Evolutionary conservation across 768 basidiomycete species (phyloP), one percentile per base, ranked within the genome.

Genomic region (Rhizopogon vinicolor): DNA sequence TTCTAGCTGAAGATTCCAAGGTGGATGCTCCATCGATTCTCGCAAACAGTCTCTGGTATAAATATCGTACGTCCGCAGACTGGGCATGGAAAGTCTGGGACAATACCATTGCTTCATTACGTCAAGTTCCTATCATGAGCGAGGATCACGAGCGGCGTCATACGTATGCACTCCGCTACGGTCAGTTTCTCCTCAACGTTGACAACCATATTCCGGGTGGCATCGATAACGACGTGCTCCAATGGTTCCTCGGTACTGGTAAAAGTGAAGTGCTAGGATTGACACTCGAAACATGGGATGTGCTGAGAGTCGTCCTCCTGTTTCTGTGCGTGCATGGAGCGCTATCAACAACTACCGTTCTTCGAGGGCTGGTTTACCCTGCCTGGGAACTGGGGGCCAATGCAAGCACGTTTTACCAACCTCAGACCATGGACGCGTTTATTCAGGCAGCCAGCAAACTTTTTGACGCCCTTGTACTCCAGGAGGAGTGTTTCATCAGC

Each of bases 1-100:
- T 83, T 7, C 78, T 91, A n/a, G 79, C 81, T 5, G 79, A 76
- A 9, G 82, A 89, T 63, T 69, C 76, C 3, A 77, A 79, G 49
- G 72, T 74, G 0, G 83, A 86, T 55, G 87, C 84, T 5, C 80
- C 87, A 2, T 84, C 84, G 1, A 78, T 80, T 45, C 81, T 93
- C 19, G 90, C 89, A 0, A 87, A 87, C 60, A 79, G 80, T 44
- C 74, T 93, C 13, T 93, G 91, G 91, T 87, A 89, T 68, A 87
- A 89, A 64, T 91, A 91, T 61, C 83, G 87, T 42, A 82, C 81
- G 14, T 81, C 88, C 0, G 63, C 69, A 13, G 81, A 89, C 61
- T 91, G 90, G 89, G 89, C 81, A 2, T 87, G 83, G 83, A 87
- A 85, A 61, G 86, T 87, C 18, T 92, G 90, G 90, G 89, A 91